phyloP scores from a whole-genome alignment of 2,329 filamentous ascomycete species.

The Nemania abortiva region DNA sequence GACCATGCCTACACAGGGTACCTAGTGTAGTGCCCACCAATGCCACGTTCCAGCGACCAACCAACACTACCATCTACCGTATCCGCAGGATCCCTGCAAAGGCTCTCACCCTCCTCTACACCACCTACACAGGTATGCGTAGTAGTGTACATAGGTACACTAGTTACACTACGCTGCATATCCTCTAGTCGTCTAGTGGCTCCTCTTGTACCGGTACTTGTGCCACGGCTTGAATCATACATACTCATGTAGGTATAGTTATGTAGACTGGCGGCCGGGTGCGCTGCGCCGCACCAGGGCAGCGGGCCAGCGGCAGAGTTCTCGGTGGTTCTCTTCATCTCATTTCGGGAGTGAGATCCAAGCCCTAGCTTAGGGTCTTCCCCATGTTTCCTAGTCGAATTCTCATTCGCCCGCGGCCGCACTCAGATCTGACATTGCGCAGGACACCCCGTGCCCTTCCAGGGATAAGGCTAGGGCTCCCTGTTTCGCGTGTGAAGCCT shows the following conservation, averaged over 20 bases:
- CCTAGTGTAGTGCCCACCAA: constrained; percentile 27
- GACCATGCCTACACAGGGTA: constrained; percentile 3
- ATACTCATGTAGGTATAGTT: too few relatives aligned
- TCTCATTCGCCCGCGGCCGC: constrained; percentile 39
- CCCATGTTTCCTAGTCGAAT: constrained; percentile 42
- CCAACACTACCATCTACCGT: constrained; percentile 30
- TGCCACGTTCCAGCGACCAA: constrained; percentile 41
- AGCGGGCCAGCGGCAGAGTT: constrained; percentile 41
- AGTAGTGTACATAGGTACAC: not conserved
- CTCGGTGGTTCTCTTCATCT: constrained; percentile 43
- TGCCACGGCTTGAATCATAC: constrained; percentile 17
- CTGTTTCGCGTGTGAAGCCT: constrained; percentile 25
- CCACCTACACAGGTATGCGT: not conserved
- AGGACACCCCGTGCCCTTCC: constrained; percentile 33
- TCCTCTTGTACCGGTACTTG: constrained; percentile 17
- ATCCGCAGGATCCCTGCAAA: constrained; percentile 36
- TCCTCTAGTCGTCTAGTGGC: not conserved
- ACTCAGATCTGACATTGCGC: constrained; percentile 40
- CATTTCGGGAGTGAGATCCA: constrained; percentile 43
- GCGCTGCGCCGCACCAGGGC: constrained; percentile 34
- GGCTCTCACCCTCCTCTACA: constrained; percentile 1
- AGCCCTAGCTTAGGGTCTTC: constrained; percentile 31
- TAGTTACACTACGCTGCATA: not conserved
- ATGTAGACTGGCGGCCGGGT: constrained; percentile 7
- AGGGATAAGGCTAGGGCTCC: constrained; percentile 27